Evolutionary conservation across 345 rosid species (phyloP), one percentile per base, ranked within the genome.

Genomic region (Eucalyptus regnans): DNA sequence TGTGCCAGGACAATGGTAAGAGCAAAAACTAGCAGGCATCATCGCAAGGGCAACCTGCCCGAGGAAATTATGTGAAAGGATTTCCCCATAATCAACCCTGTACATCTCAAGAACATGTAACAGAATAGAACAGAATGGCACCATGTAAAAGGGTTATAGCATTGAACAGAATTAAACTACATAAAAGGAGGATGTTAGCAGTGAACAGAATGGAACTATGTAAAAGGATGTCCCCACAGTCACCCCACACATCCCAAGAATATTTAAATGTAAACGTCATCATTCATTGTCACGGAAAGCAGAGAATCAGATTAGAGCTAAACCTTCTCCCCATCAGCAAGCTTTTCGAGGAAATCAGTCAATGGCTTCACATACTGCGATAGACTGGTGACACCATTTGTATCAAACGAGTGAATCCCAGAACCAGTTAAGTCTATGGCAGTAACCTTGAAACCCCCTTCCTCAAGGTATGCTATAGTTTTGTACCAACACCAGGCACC

Each of bases 401-500:
- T 91, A 86, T 96, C 95, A 7, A 88, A 95, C 4, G 97, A 97
- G 91, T 96, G 95, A 91, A 96, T 93, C 88, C 99, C 99, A 7
- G 99, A 96, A 92, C 99, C 99, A 29, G 98, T 94, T 90, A 98
- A 94, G 90, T 98, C 99, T 86, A 98, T 48, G 44, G 99, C 99
- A 49, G 99, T 95, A 87, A 96, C 99, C 94, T 89, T 95, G 92
- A 94, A 96, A 90, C 99, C 99, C 84, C 91, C 93, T 91, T 96
- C 99, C 89, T 98, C 99, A 41, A 98, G 95, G 89, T 95, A 96
- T 56, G 99, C 97, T 62, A 98, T 96, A 86, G 99, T 94, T 93
- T 97, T 98, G 90, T 98, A 98, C 99, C 99, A 98, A 91, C 99
- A 97, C 99, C 99, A 98, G 87, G 99, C 99, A 6, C 99, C 99